phyloP scores from a whole-genome alignment of 495 filamentous ascomycete species.

The Aspergillus kassunensis region DNA sequence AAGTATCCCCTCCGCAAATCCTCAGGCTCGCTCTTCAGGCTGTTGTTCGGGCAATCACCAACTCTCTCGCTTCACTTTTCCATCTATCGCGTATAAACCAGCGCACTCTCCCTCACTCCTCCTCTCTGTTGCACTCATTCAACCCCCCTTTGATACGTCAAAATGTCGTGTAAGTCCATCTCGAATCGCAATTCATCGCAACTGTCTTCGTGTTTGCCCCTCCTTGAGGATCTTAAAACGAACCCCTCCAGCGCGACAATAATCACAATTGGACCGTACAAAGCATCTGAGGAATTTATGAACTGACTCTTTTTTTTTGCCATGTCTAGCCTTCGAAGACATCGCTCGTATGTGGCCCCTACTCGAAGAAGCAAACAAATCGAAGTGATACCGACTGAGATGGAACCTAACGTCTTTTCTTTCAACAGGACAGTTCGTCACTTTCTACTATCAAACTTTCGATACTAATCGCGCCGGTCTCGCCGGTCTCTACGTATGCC shows the following conservation, averaged over 20 bases:
- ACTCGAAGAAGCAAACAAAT: background rate
- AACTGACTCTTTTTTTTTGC: conserved; percentile 19
- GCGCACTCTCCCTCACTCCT: background rate
- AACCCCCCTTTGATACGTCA: too few species aligned
- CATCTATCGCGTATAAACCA: background rate
- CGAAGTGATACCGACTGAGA: background rate
- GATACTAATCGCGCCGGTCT: conserved; percentile 62
- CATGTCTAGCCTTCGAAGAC: conserved; percentile 42
- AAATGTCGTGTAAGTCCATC: conserved; percentile 39
- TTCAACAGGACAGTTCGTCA: conserved; percentile 69
- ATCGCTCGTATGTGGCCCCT: conserved; percentile 52
- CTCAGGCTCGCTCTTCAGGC: conserved; percentile 7
- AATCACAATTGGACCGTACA: background rate
- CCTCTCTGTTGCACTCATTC: too few species aligned
- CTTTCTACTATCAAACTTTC: conserved; percentile 87
- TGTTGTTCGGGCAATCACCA: conserved; percentile 5
- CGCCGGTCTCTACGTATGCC: conserved; percentile 69
- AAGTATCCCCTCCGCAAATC: too few species aligned
- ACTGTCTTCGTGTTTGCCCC: conserved; percentile 17
- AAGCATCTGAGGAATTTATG: background rate
- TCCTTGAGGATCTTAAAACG: conserved; percentile 13
- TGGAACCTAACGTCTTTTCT: conserved; percentile 18
- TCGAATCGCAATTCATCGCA: background rate
- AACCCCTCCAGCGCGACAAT: conserved; percentile 12
- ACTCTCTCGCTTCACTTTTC: background rate